Base-by-base conservation (phyloP, 371 early-diverging fungal genomes). In the Mucor circinelloides region DNA sequence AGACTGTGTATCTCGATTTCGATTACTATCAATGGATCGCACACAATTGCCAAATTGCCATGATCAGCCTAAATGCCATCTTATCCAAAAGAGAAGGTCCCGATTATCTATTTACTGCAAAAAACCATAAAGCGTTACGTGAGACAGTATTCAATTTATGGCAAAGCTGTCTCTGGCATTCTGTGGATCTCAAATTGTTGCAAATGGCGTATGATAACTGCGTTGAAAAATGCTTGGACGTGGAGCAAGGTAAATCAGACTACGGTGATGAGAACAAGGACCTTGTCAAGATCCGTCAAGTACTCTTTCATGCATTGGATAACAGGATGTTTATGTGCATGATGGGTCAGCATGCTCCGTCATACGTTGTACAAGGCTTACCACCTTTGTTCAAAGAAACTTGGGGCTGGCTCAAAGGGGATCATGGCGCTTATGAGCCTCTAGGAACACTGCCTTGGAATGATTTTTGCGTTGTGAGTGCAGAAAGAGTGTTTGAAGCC, bases 51-150 rank as follows among this genome's bases (percentile, higher is more conserved):
- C 77, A 88, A 48, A 77, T 92, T 17, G 85, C 87, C 0, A 77
- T 88, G 63, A 87, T 91, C 46, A 85, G 83, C 23, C 69, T 90
- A 28, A 94, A 93, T 69, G 87, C 91, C 0, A 81, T 93, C 13
- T 69, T 88, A 28, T 83, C 89, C 0, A 76, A 87, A 61, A 78
- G 89, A 15, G 76, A 63, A 19, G 89, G 87, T 10, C 76, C 81
- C 17, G 94, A 94, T 69, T 93, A 93, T 69, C 80, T 92, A 31
- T 91, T 91, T 66, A 89, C 90, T 50, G 75, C 82, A 0, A 78
- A 82, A 12, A 91, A 90, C 68, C 69, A 71, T 12, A 82, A 78
- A 56, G 75, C 83, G 32, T 64, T 92, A 25, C 72, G 82, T 0
- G 84, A 81, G 57, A 85, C 87, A 9, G 85, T 90, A 10, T 71